Conservation (phyloP, 768 basidiomycete species). For the Ramaria rubella region DNA sequence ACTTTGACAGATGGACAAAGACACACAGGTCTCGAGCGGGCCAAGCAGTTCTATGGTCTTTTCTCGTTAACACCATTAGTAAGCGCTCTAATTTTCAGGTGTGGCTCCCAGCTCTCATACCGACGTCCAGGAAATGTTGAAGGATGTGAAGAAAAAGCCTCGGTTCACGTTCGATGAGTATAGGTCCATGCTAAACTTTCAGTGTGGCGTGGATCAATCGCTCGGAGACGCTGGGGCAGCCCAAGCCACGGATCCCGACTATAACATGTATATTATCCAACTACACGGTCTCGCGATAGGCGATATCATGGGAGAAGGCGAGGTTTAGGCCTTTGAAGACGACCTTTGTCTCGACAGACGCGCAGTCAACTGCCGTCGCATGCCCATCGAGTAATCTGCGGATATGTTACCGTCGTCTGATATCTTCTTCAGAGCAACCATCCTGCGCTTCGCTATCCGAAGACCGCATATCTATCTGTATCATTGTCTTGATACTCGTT, state of each 20-base stretch:
- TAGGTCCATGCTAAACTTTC: slow-evolving; percentile 82
- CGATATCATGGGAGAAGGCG: slow-evolving; percentile 8
- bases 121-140: slow-evolving; percentile 61
- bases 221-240: slow-evolving; percentile 42
- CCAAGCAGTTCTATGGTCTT: slow-evolving; percentile 74
- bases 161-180: slow-evolving; percentile 87
- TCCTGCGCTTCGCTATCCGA: background rate
- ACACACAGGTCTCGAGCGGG: slow-evolving; percentile 66
- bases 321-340: background rate
- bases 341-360: background rate
- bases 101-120: background rate
- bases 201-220: slow-evolving; percentile 75
- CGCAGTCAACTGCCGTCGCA: background rate
- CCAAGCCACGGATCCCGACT: slow-evolving; percentile 60
- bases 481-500: background rate
- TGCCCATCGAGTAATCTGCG: too few species aligned
- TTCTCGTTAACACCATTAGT: slow-evolving; percentile 74
- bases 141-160: slow-evolving; percentile 51
- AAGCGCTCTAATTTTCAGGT: slow-evolving; percentile 17
- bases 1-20: slow-evolving; percentile 56
- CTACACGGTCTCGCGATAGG: slow-evolving; percentile 73
- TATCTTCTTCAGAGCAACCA: background rate
- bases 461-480: background rate
- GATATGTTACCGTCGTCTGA: too few species aligned
- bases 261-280: slow-evolving; percentile 86